These are phyloP conservation scores for Trypanosoma cruzi DNA, from an alignment of 208 protist species.

Conservation along the genomic window DNA sequence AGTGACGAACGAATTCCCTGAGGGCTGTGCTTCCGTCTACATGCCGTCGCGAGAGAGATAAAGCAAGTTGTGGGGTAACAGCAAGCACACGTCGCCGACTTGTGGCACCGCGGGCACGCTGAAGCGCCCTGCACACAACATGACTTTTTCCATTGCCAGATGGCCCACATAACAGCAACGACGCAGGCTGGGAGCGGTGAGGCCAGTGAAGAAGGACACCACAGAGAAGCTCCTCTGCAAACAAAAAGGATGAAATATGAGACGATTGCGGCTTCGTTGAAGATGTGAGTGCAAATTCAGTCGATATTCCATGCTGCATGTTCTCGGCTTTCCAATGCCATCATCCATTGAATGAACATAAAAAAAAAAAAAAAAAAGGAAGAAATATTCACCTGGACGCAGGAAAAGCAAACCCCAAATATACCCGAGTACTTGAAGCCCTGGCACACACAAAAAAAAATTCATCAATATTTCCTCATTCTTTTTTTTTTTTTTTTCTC, in stretches of 20 bases:
- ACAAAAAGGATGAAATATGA: slow-evolving; percentile 15
- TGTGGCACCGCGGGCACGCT: background rate
- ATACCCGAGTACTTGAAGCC: background rate
- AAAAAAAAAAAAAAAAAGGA: background rate
- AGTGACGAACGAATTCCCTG: slow-evolving; percentile 43
- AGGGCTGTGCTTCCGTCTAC: slow-evolving; percentile 50
- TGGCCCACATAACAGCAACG: slow-evolving; percentile 57
- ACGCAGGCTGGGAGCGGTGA: slow-evolving; percentile 35
- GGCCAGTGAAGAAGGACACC: slow-evolving; percentile 56
- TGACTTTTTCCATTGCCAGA: slow-evolving; percentile 70
- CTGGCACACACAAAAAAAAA: slow-evolving; percentile 14
- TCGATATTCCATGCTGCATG: background rate
- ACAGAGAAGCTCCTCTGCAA: slow-evolving; percentile 38
- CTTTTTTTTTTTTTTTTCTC: background rate
- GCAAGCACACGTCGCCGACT: slow-evolving; percentile 27
- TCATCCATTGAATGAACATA: background rate
- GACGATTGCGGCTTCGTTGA: background rate
- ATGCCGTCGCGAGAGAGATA: slow-evolving; percentile 34
- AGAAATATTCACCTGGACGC: background rate
- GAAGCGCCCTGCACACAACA: slow-evolving; percentile 28
- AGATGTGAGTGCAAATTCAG: background rate
- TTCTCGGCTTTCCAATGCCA: background rate
- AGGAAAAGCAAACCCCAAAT: background rate
- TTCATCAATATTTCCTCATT: too few relatives aligned
- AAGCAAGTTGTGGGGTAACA: slow-evolving; percentile 33